These are phyloP conservation scores for Pisolithus microcarpus DNA, from an alignment of 768 basidiomycete genomes.

Conservation along the genomic window DNA sequence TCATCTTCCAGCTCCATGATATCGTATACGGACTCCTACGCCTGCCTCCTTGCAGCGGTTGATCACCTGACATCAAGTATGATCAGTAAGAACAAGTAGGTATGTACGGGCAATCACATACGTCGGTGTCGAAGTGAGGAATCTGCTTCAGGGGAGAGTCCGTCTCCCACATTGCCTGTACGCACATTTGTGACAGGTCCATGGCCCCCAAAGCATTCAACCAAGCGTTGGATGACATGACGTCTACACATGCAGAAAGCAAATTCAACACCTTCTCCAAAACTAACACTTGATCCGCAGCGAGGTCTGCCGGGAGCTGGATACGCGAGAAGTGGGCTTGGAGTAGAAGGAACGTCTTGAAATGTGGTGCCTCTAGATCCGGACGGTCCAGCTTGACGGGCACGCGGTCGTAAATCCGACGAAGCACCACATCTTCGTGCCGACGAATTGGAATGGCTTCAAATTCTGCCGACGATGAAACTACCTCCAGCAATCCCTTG, in stretches of 20 bases:
- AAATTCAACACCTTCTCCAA: conserved; percentile 87
- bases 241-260: conserved; percentile 91
- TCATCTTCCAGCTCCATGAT: conserved; percentile 98
- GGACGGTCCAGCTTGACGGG: conserved; percentile 84
- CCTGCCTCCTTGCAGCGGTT: conserved; percentile 76
- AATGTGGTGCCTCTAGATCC: conserved; percentile 92
- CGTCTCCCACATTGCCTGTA: conserved; percentile 96
- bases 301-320: conserved; percentile 87
- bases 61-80: conserved; percentile 46
- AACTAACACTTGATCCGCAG: conserved; percentile 82
- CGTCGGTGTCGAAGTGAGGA: conserved; percentile 90
- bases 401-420: conserved; percentile 90
- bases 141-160: conserved; percentile 95
- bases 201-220: conserved; percentile 91
- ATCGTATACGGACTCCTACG: conserved; percentile 89
- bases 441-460: conserved; percentile 91
- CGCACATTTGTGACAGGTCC: conserved; percentile 98
- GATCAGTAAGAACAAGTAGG: not conserved
- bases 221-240: conserved; percentile 97
- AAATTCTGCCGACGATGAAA: conserved; percentile 95
- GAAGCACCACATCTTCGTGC: conserved; percentile 80
- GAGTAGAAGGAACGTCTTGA: conserved; percentile 95
- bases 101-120: conserved; percentile 27
- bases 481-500: conserved; percentile 93
- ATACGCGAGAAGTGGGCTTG: conserved; percentile 96